Percentiles rank a stretch among this genome's conserved stretches.
Conservation (phyloP, 192 early-diverging fungal genomes). For the Chytriomyces confervae region DNA sequence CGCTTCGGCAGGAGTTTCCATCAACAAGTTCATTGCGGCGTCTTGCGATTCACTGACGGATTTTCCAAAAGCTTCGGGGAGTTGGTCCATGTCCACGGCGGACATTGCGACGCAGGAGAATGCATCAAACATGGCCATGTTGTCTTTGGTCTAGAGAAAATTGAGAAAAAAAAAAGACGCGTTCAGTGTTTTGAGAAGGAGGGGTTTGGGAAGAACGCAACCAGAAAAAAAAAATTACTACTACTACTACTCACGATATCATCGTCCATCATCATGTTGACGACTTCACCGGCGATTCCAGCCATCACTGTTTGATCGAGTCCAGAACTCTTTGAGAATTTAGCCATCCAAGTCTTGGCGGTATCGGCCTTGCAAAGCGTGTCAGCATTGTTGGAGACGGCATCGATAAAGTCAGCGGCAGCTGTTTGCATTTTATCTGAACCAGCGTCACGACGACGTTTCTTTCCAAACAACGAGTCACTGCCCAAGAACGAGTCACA, state of each 20-base stretch:
- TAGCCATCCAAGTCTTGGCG: background rate
- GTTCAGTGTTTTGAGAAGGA: too few species aligned
- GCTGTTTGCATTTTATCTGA: background rate
- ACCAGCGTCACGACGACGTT: too few species aligned
- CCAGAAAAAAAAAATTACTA: too few species aligned
- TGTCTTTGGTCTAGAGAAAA: background rate
- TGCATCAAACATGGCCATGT: background rate
- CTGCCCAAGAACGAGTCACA: background rate
- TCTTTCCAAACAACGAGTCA: too few species aligned
- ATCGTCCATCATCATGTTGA: constrained; percentile 1
- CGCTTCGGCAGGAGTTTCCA: background rate
- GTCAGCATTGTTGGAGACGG: background rate
- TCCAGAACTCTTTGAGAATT: too few species aligned
- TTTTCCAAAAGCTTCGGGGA: background rate
- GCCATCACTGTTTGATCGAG: background rate
- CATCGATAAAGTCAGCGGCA: background rate
- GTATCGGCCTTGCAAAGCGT: background rate
- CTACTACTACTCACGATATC: background rate
- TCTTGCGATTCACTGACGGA: background rate
- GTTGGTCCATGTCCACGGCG: background rate
- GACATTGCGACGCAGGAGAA: background rate
- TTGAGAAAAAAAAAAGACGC: too few species aligned
- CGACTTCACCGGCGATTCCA: background rate
- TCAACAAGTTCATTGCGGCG: background rate
- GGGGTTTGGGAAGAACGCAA: too few species aligned